phyloP scores from a whole-genome alignment of 2,329 filamentous ascomycete species.

The Monosporascus cannonballus region DNA sequence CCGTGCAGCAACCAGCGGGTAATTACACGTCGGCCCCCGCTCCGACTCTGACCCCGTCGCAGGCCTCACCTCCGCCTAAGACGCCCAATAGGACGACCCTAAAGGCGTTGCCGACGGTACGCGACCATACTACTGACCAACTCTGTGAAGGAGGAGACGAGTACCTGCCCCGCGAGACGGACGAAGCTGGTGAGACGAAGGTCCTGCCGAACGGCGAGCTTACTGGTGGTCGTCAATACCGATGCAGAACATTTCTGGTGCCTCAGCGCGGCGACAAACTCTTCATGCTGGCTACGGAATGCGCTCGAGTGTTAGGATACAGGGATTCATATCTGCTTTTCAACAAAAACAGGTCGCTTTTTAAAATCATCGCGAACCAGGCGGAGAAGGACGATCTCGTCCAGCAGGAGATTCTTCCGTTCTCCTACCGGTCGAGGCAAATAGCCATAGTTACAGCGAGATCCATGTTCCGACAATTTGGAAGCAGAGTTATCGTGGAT shows the following conservation, averaged over 20 bases:
- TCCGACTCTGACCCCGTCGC: constrained; percentile 32
- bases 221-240: constrained; percentile 77
- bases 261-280: constrained; percentile 87
- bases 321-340: constrained; percentile 97
- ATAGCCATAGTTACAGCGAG: constrained; percentile 96
- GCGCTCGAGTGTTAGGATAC: constrained; percentile 87
- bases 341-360: constrained; percentile 95
- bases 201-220: constrained; percentile 78
- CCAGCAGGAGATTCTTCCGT: constrained; percentile 88
- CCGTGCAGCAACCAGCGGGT: constrained; percentile 31
- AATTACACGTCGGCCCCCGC: constrained; percentile 30
- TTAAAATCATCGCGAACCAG: constrained; percentile 96
- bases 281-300: constrained; percentile 98
- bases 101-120: constrained; percentile 90
- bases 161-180: constrained; percentile 88
- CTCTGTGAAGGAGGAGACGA: constrained; percentile 85
- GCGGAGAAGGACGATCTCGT: constrained; percentile 96
- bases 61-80: constrained; percentile 64
- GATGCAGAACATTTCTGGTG: constrained; percentile 88
- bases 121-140: constrained; percentile 96
- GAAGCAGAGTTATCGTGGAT: constrained; percentile 84
- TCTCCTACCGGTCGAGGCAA: constrained; percentile 96
- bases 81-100: constrained; percentile 76
- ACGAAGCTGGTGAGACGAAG: constrained; percentile 92
- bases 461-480: constrained; percentile 98